Conservation (phyloP, 176 grass and related monocot genomes). For the Leersia perrieri region DNA sequence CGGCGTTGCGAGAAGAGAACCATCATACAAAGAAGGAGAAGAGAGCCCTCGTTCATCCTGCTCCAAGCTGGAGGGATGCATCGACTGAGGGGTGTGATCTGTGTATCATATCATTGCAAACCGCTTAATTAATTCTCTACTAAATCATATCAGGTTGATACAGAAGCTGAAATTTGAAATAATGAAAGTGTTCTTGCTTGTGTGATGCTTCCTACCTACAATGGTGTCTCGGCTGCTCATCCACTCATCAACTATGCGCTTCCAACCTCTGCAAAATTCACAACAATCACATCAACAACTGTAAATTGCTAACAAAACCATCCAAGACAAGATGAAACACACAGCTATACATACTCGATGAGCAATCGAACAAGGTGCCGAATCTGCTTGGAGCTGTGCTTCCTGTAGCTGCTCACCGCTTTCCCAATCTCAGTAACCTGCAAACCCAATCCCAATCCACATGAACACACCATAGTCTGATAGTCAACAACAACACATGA, state of each 20-base stretch:
- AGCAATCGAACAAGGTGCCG: slow-evolving; percentile 62
- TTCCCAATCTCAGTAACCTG: slow-evolving; percentile 71
- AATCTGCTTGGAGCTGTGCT: slow-evolving; percentile 72
- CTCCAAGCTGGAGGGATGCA: slow-evolving; percentile 50
- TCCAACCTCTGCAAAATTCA: slow-evolving; percentile 67
- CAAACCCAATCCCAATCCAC: slow-evolving; percentile 9
- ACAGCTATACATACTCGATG: slow-evolving; percentile 58
- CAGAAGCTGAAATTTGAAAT: neutral
- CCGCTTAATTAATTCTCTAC: neutral
- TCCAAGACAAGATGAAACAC: neutral
- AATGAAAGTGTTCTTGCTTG: neutral
- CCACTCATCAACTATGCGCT: slow-evolving; percentile 70
- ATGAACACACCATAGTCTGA: slow-evolving; percentile 14
- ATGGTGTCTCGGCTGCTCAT: slow-evolving; percentile 50
- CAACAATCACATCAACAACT: slow-evolving; percentile 25
- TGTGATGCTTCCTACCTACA: slow-evolving; percentile 55
- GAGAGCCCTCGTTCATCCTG: slow-evolving; percentile 52
- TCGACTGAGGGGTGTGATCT: slow-evolving; percentile 67
- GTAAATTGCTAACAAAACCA: neutral
- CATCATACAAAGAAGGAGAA: slow-evolving; percentile 49
- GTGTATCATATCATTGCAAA: slow-evolving; percentile 2
- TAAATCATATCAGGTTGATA: neutral
- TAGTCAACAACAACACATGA: neutral
- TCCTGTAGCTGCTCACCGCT: slow-evolving; percentile 46
- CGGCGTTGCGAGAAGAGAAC: slow-evolving; percentile 49